A percentile compares a stretch with the other conserved stretches of the same genome.
Evolutionary conservation across 2,329 filamentous ascomycete species (phyloP).

Genomic region (Simplicillium aogashimaense): DNA sequence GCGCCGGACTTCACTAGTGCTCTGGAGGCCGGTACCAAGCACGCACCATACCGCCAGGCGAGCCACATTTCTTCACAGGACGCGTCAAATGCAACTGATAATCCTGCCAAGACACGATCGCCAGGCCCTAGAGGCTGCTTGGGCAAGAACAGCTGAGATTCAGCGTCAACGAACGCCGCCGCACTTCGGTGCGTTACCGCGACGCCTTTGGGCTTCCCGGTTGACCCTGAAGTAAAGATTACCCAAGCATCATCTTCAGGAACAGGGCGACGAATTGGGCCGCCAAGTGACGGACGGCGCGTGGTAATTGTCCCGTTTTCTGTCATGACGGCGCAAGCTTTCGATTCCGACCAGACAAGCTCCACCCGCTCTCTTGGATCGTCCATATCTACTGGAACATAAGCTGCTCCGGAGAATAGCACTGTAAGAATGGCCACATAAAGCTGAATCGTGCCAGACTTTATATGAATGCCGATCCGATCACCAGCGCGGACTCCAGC

Average conservation of each 20-base stretch:
- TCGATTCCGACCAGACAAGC: slow-evolving; percentile 11
- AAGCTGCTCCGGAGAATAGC: slow-evolving; percentile 10
- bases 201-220: slow-evolving; percentile 13
- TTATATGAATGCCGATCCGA: slow-evolving; percentile 10
- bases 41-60: slow-evolving; percentile 12
- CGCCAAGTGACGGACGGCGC: neutral
- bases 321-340: slow-evolving; percentile 9
- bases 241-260: slow-evolving; percentile 13
- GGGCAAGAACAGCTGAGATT: slow-evolving; percentile 10
- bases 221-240: slow-evolving; percentile 12
- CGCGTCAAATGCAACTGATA: slow-evolving; percentile 13
- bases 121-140: slow-evolving; percentile 10
- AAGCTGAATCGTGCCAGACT: slow-evolving; percentile 10
- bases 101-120: slow-evolving; percentile 12
- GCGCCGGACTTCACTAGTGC: slow-evolving; percentile 12
- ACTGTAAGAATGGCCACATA: slow-evolving; percentile 11
- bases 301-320: slow-evolving; percentile 9
- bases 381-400: slow-evolving; percentile 13
- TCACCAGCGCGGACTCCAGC: slow-evolving; percentile 10
- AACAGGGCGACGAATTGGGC: slow-evolving; percentile 1
- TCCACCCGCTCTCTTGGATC: slow-evolving; percentile 12
- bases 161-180: slow-evolving; percentile 14
- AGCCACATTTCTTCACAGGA: slow-evolving; percentile 15
- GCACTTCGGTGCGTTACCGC: slow-evolving; percentile 13
- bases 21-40: slow-evolving; percentile 12